phyloP scores from a whole-genome alignment of 148 eudicot genomes.

The Nepenthes gracilis region DNA sequence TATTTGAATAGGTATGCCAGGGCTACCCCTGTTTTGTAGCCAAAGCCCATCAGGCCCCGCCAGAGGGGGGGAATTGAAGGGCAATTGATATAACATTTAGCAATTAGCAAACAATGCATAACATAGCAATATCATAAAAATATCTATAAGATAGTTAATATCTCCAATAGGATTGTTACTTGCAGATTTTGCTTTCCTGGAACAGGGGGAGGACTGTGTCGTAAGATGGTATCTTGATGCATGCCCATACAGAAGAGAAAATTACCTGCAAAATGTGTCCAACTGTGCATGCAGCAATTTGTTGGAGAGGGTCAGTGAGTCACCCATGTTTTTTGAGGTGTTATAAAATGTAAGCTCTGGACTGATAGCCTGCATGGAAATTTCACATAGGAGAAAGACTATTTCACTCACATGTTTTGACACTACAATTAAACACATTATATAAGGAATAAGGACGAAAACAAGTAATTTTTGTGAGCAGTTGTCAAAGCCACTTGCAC shows the following conservation, averaged over 20 bases:
- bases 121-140: too few species aligned
- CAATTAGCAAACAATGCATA: too few species aligned
- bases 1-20: too few species aligned
- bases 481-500: background rate
- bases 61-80: too few species aligned
- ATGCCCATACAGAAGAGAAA: background rate
- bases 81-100: too few species aligned
- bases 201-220: too few species aligned
- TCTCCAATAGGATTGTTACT: too few species aligned
- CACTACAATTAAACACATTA: background rate
- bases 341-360: slow-evolving; percentile 95
- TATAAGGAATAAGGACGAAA: background rate
- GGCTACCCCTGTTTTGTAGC: too few species aligned
- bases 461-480: background rate
- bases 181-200: too few species aligned
- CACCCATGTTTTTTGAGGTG: slow-evolving; percentile 59
- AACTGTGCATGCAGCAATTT: slow-evolving; percentile 83
- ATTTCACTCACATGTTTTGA: background rate
- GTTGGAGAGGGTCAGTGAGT: slow-evolving; percentile 54
- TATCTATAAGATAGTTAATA: too few species aligned
- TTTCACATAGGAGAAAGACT: slow-evolving; percentile 1
- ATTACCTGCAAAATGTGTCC: slow-evolving; percentile 83
- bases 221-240: background rate
- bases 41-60: too few species aligned
- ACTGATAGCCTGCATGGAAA: slow-evolving; percentile 66